Conservation (phyloP, 257 asterid species). For the Jaltomata sinuosa region DNA sequence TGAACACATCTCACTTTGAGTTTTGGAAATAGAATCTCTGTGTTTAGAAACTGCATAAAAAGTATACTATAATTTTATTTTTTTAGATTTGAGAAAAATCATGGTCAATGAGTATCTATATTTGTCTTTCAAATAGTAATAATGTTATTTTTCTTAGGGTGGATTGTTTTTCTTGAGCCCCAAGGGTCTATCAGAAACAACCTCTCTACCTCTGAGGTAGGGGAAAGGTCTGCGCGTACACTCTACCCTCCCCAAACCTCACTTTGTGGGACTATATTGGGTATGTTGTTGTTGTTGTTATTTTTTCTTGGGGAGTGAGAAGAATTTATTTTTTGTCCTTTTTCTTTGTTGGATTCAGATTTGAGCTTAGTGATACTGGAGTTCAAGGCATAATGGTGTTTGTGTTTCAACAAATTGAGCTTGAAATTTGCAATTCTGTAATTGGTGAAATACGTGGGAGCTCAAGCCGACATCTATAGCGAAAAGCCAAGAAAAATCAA, state of each 20-base stretch:
- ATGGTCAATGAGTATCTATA: not conserved
- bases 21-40: not conserved
- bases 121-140: not conserved
- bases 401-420: slow-evolving; percentile 6
- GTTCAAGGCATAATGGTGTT: slow-evolving; percentile 10
- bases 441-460: not conserved
- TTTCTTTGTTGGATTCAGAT: slow-evolving; percentile 12
- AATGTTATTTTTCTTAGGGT: not conserved
- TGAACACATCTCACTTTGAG: not conserved
- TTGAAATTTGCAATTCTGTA: slow-evolving; percentile 6
- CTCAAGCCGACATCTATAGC: slow-evolving; percentile 3
- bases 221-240: not conserved
- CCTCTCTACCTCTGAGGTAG: not conserved
- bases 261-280: not conserved
- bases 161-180: not conserved
- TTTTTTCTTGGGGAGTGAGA: not conserved
- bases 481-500: not conserved
- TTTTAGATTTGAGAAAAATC: not conserved
- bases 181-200: not conserved
- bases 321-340: not conserved
- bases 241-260: not conserved
- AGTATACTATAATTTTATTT: not conserved
- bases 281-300: not conserved
- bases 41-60: not conserved
- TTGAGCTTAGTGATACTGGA: slow-evolving; percentile 15